Base-by-base conservation (phyloP, 1,139 yeast genomes). In the Yamadazyma spencermartinsiae region DNA sequence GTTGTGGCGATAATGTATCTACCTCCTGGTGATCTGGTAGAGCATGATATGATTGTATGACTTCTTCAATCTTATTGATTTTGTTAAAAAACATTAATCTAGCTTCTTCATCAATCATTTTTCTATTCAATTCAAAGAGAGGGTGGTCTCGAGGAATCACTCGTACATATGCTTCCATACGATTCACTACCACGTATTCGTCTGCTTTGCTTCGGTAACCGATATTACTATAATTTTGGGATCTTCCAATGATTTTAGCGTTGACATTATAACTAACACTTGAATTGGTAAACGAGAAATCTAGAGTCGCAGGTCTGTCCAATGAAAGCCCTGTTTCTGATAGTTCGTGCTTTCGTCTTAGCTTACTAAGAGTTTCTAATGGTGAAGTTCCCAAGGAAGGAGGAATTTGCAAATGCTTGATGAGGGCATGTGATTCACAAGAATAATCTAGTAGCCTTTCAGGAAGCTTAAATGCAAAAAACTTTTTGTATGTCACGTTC, bases 381-480 rank as follows among this genome's bases (percentile, higher is more conserved):
- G 49, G 54, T 10, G 62, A 56, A 3, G 60, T 44, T 0, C 74
- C 74, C 4, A 67, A 40, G 3, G 68, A 61, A 1, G 72, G 69
- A 1, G 65, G 65, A 9, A 69, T 43, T 44, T 64, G 69, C 25
- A 67, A 50, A 48, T 68, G 75, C 37, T 59, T 57, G 10, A 63
- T 63, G 16, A 65, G 49, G 8, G 60, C 59, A 42, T 66, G 72
- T 8, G 39, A 32, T 14, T 57, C 62, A 49, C 75, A 69, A 2
- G 62, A 46, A 44, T 63, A 54, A 35, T 69, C 74, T 33, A 69
- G 50, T 19, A 67, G 52, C 37, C 60, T 63, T 30, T 61, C 68
- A 0, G 75, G 75, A 20, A 69, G 45, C 33, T 55, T 59, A 49
- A 69, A 69, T 3, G 68, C 61, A 48, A 69, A 69, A 43, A 63